Evolutionary conservation across 2,329 filamentous ascomycete genomes (phyloP).

Genomic region (Plenodomus tracheiphilus): DNA sequence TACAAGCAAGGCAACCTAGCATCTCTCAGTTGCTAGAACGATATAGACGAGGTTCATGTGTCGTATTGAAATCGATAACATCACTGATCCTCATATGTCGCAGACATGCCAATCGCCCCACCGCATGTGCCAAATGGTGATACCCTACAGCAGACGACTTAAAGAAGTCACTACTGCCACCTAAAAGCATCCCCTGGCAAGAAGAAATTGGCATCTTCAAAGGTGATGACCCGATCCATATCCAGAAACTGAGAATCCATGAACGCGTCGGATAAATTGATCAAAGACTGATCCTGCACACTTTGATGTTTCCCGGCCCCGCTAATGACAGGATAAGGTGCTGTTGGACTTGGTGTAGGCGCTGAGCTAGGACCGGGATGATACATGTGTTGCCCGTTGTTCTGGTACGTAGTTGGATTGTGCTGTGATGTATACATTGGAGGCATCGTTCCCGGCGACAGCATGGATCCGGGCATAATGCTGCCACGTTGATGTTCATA

Average conservation of each 20-base stretch:
- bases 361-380: constrained; percentile 1
- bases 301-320: constrained; percentile 14
- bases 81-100: too few relatives aligned
- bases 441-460: constrained; percentile 3
- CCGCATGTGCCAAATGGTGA: too few relatives aligned
- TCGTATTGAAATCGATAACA: too few relatives aligned
- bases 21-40: too few relatives aligned
- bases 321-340: neutral
- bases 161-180: constrained; percentile 19
- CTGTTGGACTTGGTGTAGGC: neutral
- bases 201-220: constrained; percentile 41
- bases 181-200: constrained; percentile 34
- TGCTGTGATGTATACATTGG: constrained; percentile 3
- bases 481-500: constrained; percentile 8
- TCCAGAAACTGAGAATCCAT: constrained; percentile 40
- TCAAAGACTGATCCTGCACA: constrained; percentile 33
- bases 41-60: too few relatives aligned
- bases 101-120: too few relatives aligned
- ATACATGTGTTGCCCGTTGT: constrained; percentile 6
- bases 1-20: too few relatives aligned
- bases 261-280: constrained; percentile 36
- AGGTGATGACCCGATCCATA: constrained; percentile 42
- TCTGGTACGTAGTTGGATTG: neutral
- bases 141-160: too few relatives aligned
- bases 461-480: neutral